Base-by-base conservation (phyloP, 2,329 filamentous ascomycete genomes). In the Penicillium concentricum region DNA sequence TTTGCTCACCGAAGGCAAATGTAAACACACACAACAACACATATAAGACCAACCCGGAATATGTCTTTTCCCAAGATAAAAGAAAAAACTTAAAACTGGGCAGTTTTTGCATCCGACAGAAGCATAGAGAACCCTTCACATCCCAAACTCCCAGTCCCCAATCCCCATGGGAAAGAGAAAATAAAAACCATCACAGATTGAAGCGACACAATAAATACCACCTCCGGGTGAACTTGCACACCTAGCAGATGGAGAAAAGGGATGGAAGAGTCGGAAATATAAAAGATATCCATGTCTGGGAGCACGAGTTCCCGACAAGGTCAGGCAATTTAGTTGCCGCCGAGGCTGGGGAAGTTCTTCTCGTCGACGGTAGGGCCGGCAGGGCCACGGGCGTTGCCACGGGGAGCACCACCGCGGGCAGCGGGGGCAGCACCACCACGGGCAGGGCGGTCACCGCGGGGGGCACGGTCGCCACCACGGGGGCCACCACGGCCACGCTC, bases 321-420 rank as follows among this genome's bases (percentile, higher is more conserved):
- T 47, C 32, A 47, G 52, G 51, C 30, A 41, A 56, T 64, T 72
- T 73, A 76, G 71, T 75, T 75, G 63, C 65, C 67, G 60, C 75
- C 75, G 61, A 77, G 73, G 68, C 68, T 74, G 66, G 75, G 75
- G 72, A 77, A 77, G 73, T 77, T 77, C 72, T 76, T 76, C 69
- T 77, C 75, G 65, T 77, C 75, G 56, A 77, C 74, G 63, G 72
- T 70, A 63, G 69, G 65, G 53, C 68, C 67, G 50, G 63, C 58
- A 39, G 64, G 58, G 51, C 56, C 53, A 53, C 55, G 58, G 39
- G 51, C 48, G 48, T 47, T 58, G 28, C 26, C 52, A 41, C 57
- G 59, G 51, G 60, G 51, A 51, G 58, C 79, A 64, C 79, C 77
- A 62, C 79, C 76, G 62, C 75, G 78, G 63, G 78, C 64, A 73